These are phyloP conservation scores for Dillenia turbinata DNA, from an alignment of 164 flowering plant species.

Conservation along the genomic window DNA sequence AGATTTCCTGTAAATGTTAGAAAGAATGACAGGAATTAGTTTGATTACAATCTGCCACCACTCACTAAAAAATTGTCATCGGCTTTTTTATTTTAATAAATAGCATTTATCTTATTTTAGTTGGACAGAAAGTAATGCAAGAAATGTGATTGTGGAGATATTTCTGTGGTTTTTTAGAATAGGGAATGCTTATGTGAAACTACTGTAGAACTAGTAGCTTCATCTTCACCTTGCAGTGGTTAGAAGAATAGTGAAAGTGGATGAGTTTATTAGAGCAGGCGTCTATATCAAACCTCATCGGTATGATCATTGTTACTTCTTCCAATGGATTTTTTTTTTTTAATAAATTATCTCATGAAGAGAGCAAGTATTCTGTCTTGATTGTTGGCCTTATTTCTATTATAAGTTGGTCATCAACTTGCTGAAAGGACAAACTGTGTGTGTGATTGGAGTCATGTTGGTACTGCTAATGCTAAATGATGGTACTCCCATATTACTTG, in stretches of 20 bases:
- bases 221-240: conserved; percentile 81
- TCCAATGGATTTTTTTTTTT: not conserved
- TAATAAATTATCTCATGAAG: not conserved
- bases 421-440: conserved; percentile 96
- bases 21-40: no score
- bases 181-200: conserved; percentile 79
- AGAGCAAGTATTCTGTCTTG: not conserved
- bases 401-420: conserved; percentile 86
- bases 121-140: no score
- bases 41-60: no score
- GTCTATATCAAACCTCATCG: conserved; percentile 92
- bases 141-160: no score
- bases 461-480: conserved; percentile 96
- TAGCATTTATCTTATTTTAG: no score
- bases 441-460: conserved; percentile 96
- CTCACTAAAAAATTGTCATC: no score
- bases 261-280: conserved; percentile 96
- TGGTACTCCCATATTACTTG: conserved; percentile 39
- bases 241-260: conserved; percentile 94
- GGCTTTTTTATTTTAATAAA: no score
- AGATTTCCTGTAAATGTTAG: no score
- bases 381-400: not conserved
- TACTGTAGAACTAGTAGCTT: conserved; percentile 92
- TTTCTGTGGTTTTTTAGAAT: not conserved
- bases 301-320: conserved; percentile 32